Evolutionary conservation across 176 grass and related monocot genomes (phyloP).

Genomic region (Carex cristatella): DNA sequence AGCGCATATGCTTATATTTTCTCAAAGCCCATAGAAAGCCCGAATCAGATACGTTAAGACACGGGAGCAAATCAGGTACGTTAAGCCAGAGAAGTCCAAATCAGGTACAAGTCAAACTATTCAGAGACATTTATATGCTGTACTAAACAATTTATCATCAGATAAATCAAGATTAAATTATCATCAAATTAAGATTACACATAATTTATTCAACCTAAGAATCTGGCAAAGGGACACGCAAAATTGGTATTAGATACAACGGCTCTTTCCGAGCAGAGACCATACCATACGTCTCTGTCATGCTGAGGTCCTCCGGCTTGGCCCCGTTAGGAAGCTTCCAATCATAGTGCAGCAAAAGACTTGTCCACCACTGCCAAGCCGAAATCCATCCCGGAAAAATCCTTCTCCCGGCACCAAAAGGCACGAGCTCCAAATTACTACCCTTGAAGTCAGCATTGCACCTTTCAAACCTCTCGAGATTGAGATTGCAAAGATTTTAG

Average conservation of each 20-base stretch:
- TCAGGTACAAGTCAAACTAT: neutral
- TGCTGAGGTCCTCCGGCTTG: neutral
- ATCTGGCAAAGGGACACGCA: neutral
- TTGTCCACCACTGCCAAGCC: neutral
- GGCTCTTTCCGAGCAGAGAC: conserved; percentile 5
- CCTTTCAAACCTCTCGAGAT: neutral
- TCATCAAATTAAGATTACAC: too few relatives aligned
- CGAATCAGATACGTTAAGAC: neutral
- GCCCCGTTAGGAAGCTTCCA: conserved; percentile 7
- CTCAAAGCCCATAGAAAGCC: neutral
- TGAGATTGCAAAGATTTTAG: too few relatives aligned
- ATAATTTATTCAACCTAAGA: conserved; percentile 1
- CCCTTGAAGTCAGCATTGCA: conserved; percentile 5
- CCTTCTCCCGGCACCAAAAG: conserved; percentile 9
- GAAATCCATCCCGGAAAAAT: conserved; percentile 13
- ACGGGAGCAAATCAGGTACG: too few relatives aligned
- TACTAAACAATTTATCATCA: neutral
- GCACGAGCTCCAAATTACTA: conserved; percentile 11
- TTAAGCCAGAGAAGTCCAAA: too few relatives aligned
- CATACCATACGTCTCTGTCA: neutral
- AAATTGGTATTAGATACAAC: neutral
- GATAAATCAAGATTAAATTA: neutral
- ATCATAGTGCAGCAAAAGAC: conserved; percentile 6
- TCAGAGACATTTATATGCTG: neutral
- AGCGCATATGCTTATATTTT: neutral